Evolutionary conservation across 2,329 filamentous ascomycete genomes (phyloP).

Genomic region (Aurifilum marmelostoma): DNA sequence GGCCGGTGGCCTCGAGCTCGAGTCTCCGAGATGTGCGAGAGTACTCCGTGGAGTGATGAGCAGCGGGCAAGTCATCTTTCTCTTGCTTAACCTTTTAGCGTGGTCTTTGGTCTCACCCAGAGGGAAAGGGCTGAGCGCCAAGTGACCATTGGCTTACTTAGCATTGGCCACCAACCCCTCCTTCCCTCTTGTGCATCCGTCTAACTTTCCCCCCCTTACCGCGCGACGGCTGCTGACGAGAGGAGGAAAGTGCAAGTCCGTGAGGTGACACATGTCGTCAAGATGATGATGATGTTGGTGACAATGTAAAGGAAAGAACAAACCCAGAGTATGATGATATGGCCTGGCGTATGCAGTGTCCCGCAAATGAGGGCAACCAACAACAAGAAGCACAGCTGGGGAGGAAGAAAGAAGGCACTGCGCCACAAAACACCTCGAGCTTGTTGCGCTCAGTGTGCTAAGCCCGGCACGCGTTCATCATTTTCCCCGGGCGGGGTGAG

Average conservation of each 20-base stretch:
- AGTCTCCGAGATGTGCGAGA: no score
- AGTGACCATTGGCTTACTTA: background rate
- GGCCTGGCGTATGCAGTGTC: background rate
- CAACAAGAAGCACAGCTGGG: no score
- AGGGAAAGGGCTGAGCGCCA: no score
- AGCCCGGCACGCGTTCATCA: background rate
- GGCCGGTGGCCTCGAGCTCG: no score
- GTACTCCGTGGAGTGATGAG: no score
- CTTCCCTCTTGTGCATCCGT: no score
- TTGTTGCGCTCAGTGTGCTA: background rate
- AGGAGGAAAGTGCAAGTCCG: background rate
- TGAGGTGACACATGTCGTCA: background rate
- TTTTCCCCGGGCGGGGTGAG: constrained; percentile 1
- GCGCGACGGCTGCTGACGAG: background rate
- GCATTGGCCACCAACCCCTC: background rate
- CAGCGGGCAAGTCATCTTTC: background rate
- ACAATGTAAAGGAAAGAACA: background rate
- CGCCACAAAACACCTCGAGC: background rate
- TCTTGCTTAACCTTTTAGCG: background rate
- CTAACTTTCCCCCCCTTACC: background rate
- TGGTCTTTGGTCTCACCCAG: no score
- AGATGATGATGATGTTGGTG: background rate
- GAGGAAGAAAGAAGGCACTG: background rate
- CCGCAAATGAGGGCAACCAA: background rate
- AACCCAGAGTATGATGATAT: background rate